Evolutionary conservation across 345 rosid species (phyloP).

Genomic region (Brassica cretica): DNA sequence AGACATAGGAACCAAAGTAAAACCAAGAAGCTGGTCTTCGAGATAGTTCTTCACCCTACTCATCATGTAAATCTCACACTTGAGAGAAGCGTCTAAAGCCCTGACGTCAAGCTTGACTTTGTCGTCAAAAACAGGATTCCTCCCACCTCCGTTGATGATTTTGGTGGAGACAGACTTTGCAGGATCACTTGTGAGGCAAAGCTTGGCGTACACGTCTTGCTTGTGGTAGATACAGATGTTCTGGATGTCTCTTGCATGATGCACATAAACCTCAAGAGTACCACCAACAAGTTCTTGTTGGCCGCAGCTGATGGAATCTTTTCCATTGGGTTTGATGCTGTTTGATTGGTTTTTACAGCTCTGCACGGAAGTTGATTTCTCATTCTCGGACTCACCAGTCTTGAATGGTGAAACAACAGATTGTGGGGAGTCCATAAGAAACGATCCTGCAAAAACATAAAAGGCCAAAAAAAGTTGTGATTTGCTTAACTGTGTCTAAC

Average conservation of each 20-base stretch:
- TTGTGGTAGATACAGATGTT: slow-evolving; percentile 99
- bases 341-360: slow-evolving; percentile 41
- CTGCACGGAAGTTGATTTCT: slow-evolving; percentile 37
- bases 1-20: slow-evolving; percentile 86
- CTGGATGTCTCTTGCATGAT: slow-evolving; percentile 95
- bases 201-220: slow-evolving; percentile 99
- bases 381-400: slow-evolving; percentile 58
- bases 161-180: slow-evolving; percentile 75
- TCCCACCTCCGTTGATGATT: slow-evolving; percentile 96
- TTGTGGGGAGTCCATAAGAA: slow-evolving; percentile 85
- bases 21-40: slow-evolving; percentile 93
- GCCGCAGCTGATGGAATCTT: slow-evolving; percentile 39
- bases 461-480: background rate
- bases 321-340: slow-evolving; percentile 44
- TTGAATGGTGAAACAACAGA: slow-evolving; percentile 92
- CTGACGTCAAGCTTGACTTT: slow-evolving; percentile 61
- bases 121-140: slow-evolving; percentile 92
- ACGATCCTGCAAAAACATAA: slow-evolving; percentile 13
- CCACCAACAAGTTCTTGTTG: slow-evolving; percentile 67
- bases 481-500: background rate
- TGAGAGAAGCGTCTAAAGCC: slow-evolving; percentile 71
- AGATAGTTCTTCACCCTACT: slow-evolving; percentile 97
- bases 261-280: slow-evolving; percentile 68
- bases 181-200: slow-evolving; percentile 85
- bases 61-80: slow-evolving; percentile 96